These are phyloP conservation scores for Sporothrix globosa DNA, from an alignment of 2,329 filamentous ascomycete species.

Conservation along the genomic window DNA sequence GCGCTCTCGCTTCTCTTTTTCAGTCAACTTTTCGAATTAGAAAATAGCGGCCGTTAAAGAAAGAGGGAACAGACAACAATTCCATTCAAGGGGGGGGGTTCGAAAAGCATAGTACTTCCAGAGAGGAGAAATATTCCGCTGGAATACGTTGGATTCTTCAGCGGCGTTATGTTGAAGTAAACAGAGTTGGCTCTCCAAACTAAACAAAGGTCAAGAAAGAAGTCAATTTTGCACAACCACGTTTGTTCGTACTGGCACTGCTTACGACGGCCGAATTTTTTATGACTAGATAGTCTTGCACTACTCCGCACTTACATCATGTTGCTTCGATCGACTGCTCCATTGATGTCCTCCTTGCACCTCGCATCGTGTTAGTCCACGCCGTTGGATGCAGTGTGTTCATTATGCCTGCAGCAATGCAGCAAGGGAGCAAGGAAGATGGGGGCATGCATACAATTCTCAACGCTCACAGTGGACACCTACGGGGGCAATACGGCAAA, in stretches of 20 bases:
- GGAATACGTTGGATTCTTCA: not conserved
- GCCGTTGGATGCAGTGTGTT: not conserved
- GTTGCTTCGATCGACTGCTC: not conserved
- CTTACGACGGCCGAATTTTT: not conserved
- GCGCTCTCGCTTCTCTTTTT: not conserved
- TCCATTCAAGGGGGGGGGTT: not conserved
- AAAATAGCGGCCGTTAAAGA: not conserved
- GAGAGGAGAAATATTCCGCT: not conserved
- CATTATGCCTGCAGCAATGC: slow-evolving; percentile 11
- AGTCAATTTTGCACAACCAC: not conserved
- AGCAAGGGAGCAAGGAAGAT: not conserved
- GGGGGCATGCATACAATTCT: slow-evolving; percentile 1
- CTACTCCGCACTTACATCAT: not conserved
- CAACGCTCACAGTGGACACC: too few relatives aligned
- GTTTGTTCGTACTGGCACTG: not conserved
- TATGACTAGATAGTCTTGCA: not conserved
- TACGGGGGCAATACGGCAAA: not conserved
- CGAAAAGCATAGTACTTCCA: not conserved
- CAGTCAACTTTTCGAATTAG: not conserved
- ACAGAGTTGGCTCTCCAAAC: not conserved
- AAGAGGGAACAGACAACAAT: not conserved
- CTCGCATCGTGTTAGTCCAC: slow-evolving; percentile 5
- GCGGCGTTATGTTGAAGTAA: not conserved
- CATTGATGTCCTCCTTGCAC: slow-evolving; percentile 7
- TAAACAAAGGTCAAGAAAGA: not conserved